These are phyloP conservation scores for Aegilops longissima DNA, from an alignment of 176 grass and related monocot genomes.

Conservation along the genomic window DNA sequence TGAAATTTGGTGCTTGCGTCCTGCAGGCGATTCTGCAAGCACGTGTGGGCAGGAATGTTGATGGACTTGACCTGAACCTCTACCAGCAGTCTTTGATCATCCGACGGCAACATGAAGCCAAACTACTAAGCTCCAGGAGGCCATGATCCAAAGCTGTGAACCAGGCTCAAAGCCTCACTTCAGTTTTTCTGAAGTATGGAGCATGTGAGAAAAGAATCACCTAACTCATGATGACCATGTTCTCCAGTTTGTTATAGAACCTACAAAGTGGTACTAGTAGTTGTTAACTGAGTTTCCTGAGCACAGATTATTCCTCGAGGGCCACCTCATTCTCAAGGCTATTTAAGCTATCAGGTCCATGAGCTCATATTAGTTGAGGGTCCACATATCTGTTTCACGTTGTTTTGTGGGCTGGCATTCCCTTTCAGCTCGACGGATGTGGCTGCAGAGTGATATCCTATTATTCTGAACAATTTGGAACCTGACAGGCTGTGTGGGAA, in stretches of 20 bases:
- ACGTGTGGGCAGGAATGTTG: slow-evolving; percentile 62
- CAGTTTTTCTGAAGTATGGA: background rate
- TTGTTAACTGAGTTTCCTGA: background rate
- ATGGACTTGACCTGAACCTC: slow-evolving; percentile 73
- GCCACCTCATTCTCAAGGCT: background rate
- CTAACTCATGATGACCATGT: background rate
- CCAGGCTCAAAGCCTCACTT: no score
- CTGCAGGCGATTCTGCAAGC: slow-evolving; percentile 65
- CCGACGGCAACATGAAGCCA: slow-evolving; percentile 54
- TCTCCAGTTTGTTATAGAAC: slow-evolving; percentile 5
- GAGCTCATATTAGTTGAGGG: background rate
- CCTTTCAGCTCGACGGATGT: background rate
- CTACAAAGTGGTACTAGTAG: background rate
- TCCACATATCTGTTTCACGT: background rate
- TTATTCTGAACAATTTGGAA: background rate
- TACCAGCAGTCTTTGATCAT: slow-evolving; percentile 67
- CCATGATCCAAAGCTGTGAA: slow-evolving; percentile 26
- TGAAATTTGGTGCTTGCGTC: background rate
- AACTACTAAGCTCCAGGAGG: slow-evolving; percentile 41
- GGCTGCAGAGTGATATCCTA: background rate
- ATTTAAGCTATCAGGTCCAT: background rate
- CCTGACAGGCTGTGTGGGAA: background rate
- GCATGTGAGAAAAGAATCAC: slow-evolving; percentile 2
- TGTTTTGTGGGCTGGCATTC: background rate
- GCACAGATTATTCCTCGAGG: background rate